A percentile compares a stretch with the other conserved stretches of the same genome.
Conservation (phyloP, 1,284 basidiomycete genomes). For the Termitomyces sp. region DNA sequence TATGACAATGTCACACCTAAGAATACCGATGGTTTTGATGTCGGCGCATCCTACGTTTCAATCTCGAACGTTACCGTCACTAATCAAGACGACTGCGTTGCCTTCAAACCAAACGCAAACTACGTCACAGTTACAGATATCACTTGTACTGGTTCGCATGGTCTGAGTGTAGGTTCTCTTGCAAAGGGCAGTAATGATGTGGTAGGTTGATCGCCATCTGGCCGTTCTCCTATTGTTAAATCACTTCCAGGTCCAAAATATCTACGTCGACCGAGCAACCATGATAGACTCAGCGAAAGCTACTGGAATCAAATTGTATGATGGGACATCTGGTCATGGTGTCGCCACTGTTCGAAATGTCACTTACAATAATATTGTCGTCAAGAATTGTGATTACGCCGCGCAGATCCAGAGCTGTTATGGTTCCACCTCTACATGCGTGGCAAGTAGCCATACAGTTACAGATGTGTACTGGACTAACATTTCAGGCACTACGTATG, state of each 20-base stretch:
- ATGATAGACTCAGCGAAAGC: slow-evolving; percentile 30
- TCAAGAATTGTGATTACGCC: slow-evolving; percentile 30
- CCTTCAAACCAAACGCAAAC: slow-evolving; percentile 27
- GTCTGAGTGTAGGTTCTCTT: slow-evolving; percentile 28
- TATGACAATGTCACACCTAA: slow-evolving; percentile 23
- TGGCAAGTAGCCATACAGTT: slow-evolving; percentile 22
- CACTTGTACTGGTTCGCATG: slow-evolving; percentile 28
- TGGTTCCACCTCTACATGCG: slow-evolving; percentile 20
- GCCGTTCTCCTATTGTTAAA: background rate
- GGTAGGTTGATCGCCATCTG: slow-evolving; percentile 6
- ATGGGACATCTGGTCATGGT: slow-evolving; percentile 25
- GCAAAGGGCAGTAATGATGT: slow-evolving; percentile 20
- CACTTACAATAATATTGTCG: slow-evolving; percentile 25
- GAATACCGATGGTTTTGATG: slow-evolving; percentile 30
- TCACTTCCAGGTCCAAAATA: slow-evolving; percentile 22
- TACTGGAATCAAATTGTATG: slow-evolving; percentile 29
- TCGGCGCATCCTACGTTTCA: slow-evolving; percentile 25
- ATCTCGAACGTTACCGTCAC: slow-evolving; percentile 23
- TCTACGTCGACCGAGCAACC: slow-evolving; percentile 23
- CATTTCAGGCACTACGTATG: slow-evolving; percentile 26
- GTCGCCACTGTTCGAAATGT: slow-evolving; percentile 30
- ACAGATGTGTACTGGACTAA: slow-evolving; percentile 23
- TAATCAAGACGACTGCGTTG: slow-evolving; percentile 31
- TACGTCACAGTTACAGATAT: slow-evolving; percentile 25
- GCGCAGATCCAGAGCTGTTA: slow-evolving; percentile 30